Conservation (phyloP, 2,329 filamentous ascomycete species). For the Cladophialophora immunda region DNA sequence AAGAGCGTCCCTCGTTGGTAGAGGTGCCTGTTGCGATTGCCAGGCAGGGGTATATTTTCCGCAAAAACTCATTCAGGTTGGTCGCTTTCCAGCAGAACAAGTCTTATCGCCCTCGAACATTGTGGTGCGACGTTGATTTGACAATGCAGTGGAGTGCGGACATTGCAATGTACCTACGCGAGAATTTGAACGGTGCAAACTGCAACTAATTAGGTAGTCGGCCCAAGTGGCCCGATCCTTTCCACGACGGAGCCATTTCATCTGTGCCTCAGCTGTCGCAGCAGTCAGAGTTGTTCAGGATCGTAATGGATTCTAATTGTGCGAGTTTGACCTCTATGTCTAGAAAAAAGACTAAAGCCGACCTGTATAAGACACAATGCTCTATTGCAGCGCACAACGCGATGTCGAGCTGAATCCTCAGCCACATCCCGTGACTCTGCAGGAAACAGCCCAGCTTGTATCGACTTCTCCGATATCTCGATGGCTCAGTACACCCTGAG, state of each 20-base stretch:
- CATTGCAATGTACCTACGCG: not conserved
- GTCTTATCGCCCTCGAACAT: not conserved
- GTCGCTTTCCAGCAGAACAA: not conserved
- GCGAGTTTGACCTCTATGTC: not conserved
- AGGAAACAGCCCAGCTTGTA: not conserved
- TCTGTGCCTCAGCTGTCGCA: not conserved
- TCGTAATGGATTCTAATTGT: not conserved
- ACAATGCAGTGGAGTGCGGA: not conserved
- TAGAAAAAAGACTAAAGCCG: not conserved
- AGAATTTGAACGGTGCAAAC: too few species aligned
- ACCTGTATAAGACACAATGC: not conserved
- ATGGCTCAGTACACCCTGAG: slow-evolving; percentile 3
- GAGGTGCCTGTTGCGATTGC: not conserved
- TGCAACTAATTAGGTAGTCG: too few species aligned
- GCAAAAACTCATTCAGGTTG: not conserved
- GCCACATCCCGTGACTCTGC: not conserved
- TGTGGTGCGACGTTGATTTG: not conserved
- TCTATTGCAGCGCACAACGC: not conserved
- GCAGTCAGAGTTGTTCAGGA: not conserved
- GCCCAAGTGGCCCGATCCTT: not conserved
- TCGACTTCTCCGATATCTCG: not conserved
- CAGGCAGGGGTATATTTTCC: not conserved
- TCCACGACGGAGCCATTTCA: not conserved
- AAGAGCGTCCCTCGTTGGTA: not conserved
- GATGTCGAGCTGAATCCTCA: not conserved